These are phyloP conservation scores for Aurinia saxatilis DNA, from an alignment of 345 rosid species.

Conservation along the genomic window DNA sequence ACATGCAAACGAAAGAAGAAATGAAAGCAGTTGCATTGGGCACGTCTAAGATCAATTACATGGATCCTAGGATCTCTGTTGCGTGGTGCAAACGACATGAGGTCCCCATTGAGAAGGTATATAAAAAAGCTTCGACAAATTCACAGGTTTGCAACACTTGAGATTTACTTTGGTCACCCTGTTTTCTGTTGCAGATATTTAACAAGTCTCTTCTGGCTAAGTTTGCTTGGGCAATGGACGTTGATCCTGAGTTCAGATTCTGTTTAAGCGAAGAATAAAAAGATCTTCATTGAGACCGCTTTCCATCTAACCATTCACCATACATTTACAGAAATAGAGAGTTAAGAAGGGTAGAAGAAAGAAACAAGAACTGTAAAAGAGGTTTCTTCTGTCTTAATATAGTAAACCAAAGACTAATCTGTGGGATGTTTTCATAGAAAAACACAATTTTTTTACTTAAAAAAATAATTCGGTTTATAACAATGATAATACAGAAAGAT, in stretches of 20 bases:
- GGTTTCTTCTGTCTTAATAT: slow-evolving; percentile 15
- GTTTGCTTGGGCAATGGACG: slow-evolving; percentile 98
- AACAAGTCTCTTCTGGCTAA: slow-evolving; percentile 54
- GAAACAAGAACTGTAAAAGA: slow-evolving; percentile 1
- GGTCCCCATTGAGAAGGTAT: slow-evolving; percentile 97
- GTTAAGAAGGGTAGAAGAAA: slow-evolving; percentile 11
- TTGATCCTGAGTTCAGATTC: slow-evolving; percentile 95
- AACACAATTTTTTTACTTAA: not conserved
- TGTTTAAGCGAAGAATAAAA: slow-evolving; percentile 19
- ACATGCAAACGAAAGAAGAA: slow-evolving; percentile 80
- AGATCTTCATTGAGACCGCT: slow-evolving; percentile 6
- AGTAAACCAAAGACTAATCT: not conserved
- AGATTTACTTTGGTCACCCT: not conserved
- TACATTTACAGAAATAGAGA: slow-evolving; percentile 18
- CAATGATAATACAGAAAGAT: not conserved
- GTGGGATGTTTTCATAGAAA: slow-evolving; percentile 11
- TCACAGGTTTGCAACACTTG: not conserved
- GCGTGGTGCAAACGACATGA: slow-evolving; percentile 99
- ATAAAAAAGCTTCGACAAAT: not conserved
- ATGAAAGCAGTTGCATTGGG: slow-evolving; percentile 90
- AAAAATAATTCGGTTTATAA: not conserved
- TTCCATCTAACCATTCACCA: slow-evolving; percentile 30
- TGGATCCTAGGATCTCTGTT: slow-evolving; percentile 91
- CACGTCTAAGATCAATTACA: slow-evolving; percentile 92
- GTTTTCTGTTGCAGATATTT: slow-evolving; percentile 14